Base-by-base conservation (phyloP, 2,329 filamentous ascomycete species). In the Trichoderma atrobrunneum region DNA sequence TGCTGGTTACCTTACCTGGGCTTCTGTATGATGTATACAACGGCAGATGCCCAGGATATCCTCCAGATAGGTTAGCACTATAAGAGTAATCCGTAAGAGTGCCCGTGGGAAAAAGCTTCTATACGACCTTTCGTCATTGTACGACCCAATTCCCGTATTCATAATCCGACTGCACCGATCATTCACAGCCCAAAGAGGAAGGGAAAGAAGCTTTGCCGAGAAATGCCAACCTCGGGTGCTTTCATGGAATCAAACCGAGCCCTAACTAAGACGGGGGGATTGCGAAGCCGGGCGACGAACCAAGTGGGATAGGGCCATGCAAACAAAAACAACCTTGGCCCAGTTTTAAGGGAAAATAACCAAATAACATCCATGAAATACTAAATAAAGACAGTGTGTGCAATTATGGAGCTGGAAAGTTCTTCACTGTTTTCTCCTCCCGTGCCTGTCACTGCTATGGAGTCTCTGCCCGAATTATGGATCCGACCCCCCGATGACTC, bases 361-460 rank as follows among this genome's bases (percentile, higher is more conserved):
- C 28, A 28, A 28, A 28, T 28, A 30, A 30, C 28, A 30, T 30
- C 7, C 28, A 30, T 30, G 28, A 8, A 28, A 28, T 28, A 28
- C 28, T 30, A 30, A 30, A 30, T 8, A 30, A 8, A 30, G 32
- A 36, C 34, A 36, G 51, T 67, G 64, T 67, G 64, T 26, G 64
- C 64, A 43, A 67, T 67, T 67, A 67, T 59, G 64, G 64, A 59
- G 64, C 28, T 12, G 48, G 2, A 54, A 54, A 54, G n/a, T 43
- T 21, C 32, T 34, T 67, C 32, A 34, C 24, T 16, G 24, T 8
- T 43, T 1, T 43, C 51, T 67, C 24, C 14, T 34, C 24, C 51
- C 34, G 54, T 68, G 34, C 65, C 51, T 67, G 64, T 67, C 64
- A 67, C 24, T 28, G 54, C 32, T 11, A 43, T 43, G 39, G 39